Evolutionary conservation across 108 stramenopile genomes (phyloP).

Genomic region (Hondaea fermentalgiana): DNA sequence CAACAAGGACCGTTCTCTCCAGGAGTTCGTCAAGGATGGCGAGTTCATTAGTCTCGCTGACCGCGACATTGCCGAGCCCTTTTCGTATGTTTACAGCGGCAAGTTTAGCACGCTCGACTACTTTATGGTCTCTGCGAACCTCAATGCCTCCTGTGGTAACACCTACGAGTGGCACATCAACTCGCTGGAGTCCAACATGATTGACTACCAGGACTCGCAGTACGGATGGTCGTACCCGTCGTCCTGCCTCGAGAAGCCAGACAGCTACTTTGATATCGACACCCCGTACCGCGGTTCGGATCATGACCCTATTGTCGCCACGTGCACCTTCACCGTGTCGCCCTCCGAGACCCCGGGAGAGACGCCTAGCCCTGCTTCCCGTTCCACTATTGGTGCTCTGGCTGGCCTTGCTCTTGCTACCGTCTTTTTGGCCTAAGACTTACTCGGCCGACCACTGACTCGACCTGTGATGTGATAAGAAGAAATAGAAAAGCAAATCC

Average conservation of each 20-base stretch:
- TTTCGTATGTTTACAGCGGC: not conserved
- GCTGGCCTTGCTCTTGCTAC: too few relatives aligned
- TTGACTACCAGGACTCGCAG: not conserved
- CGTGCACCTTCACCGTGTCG: not conserved
- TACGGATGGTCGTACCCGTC: not conserved
- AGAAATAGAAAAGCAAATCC: too few relatives aligned
- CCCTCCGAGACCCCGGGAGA: too few relatives aligned
- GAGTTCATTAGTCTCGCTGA: not conserved
- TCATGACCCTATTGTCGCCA: not conserved
- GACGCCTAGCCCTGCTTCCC: too few relatives aligned
- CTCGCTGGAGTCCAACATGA: not conserved
- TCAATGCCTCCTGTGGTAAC: not conserved
- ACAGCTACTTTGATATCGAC: not conserved
- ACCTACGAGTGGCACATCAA: not conserved
- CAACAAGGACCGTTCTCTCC: not conserved
- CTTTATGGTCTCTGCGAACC: not conserved
- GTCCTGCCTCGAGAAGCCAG: not conserved
- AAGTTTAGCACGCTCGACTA: constrained; percentile 3
- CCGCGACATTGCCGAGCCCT: not conserved
- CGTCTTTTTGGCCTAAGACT: too few relatives aligned
- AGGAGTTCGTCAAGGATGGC: not conserved
- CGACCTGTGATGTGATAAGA: too few relatives aligned
- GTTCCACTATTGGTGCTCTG: too few relatives aligned
- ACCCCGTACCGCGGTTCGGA: constrained; percentile 7
- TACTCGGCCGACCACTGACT: too few relatives aligned